Base-by-base conservation (phyloP, 1,284 basidiomycete species). In the Pseudozyma pruni region DNA sequence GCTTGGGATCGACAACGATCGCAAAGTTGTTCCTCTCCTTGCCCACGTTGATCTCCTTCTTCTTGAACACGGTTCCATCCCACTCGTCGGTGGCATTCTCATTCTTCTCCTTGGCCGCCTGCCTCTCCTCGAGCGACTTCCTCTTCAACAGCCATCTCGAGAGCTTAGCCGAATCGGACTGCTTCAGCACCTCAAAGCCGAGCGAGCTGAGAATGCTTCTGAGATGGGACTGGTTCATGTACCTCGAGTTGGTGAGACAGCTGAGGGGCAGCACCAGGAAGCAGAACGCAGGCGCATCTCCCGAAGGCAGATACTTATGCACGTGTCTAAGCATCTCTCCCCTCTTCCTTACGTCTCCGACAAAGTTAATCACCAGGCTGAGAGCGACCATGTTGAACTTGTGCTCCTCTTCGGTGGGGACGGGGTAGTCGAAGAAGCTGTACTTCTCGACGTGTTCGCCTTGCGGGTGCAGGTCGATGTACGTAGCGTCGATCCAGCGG, bases 311-410 rank as follows among this genome's bases (percentile, higher is more conserved):
- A 37, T 78, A 80, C 43, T 63, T 53, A 68, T 81, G 79, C 9
- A 77, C 73, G 41, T 78, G 78, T 10, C 74, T 35, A 2, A 81
- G 67, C 72, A 79, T 79, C 20, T 72, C 72, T 14, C 82, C 80
- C 14, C 84, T 66, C 45, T 81, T 74, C 13, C 62, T 44, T 1
- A 85, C 58, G 37, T 80, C 78, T 17, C 84, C 84, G 14, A 82
- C 81, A 63, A 83, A 85, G 68, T 85, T 85, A 68, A 84, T 56
- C 17, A 85, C 84, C 19, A 85, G 75, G 34, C 79, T 82, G 14
- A 84, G 71, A 5, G 73, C 73, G 19, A 85, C 81, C 40, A 84
- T 72, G 58, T 84, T 83, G 54, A 71, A 85, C 31, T 70, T 64
- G 2, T 71, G 70, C 27, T 39, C 45, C 3, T 57, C 59, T 14